Conservation (phyloP, 371 early-diverging fungal genomes). For the Syncephalastrum racemosum region DNA sequence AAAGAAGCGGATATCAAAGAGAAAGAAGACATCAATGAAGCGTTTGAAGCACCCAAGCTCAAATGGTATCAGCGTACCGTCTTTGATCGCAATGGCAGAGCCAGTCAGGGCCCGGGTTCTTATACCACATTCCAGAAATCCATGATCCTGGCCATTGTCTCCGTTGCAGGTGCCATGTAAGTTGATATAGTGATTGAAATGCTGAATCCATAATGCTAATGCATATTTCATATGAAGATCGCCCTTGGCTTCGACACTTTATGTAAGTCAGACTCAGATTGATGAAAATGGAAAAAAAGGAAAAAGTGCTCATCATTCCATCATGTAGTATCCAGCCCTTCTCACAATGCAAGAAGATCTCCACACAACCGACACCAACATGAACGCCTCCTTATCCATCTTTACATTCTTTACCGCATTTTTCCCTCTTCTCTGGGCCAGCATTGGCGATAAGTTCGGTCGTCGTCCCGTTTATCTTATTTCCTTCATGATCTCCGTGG, state of each 20-base stretch:
- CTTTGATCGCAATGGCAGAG: too few species aligned
- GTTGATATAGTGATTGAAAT: not conserved
- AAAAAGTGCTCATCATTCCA: not conserved
- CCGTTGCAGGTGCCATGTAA: conserved; percentile 27
- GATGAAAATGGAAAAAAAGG: not conserved
- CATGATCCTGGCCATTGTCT: conserved; percentile 19
- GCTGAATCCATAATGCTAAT: not conserved
- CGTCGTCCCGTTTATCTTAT: conserved; percentile 26
- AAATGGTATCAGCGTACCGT: too few species aligned
- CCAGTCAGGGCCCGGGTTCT: too few species aligned
- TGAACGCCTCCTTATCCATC: conserved; percentile 34
- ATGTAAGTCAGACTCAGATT: conserved; percentile 14
- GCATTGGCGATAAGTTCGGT: conserved; percentile 15
- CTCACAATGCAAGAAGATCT: conserved; percentile 21
- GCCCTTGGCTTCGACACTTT: conserved; percentile 22
- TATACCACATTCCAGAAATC: conserved; percentile 11
- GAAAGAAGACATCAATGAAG: too few species aligned
- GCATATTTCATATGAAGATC: conserved; percentile 9
- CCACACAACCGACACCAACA: conserved; percentile 23
- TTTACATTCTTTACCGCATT: conserved; percentile 27
- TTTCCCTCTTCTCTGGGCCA: conserved; percentile 33
- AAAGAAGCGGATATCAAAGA: too few species aligned
- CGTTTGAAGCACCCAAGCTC: too few species aligned
- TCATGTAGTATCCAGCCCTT: conserved; percentile 24
- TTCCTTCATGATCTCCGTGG: conserved; percentile 24